Evolutionary conservation across 116 monocot genomes (phyloP), one percentile per base, ranked within the genome.

Genomic region (Dioscorea cayenensis): DNA sequence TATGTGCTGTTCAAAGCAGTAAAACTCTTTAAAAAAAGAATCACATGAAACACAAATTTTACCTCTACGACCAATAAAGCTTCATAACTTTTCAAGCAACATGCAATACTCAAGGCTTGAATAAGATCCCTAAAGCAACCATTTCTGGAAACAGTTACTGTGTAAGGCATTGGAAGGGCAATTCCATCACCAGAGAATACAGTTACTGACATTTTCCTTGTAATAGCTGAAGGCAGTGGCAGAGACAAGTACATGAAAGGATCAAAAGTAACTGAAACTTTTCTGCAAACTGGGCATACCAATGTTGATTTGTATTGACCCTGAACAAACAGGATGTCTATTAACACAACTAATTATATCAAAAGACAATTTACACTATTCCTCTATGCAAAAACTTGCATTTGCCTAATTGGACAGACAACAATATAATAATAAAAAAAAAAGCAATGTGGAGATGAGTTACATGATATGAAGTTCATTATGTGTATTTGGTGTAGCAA

Each of bases 221-320:
- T 86, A 59, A 75, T 37, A 52, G 86, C 82, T 62, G 97, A 90
- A 74, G 97, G 89, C 36, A 97, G 70, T 58, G 97, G 97, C 71
- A 97, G 60, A 49, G 97, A 93, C 74, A 97, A 82, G 83, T 93
- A 93, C 93, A 97, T 93, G 78, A 97, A 97, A 13, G 97, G 97
- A 51, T 97, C 97, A 86, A 97, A 97, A 66, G 90, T 90, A 38
- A 97, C 97, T 38, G 97, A 97, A 64, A 97, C 79, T 86, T 97
- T 97, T 76, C 74, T 86, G 74, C 97, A 97, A 67, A 76, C 74
- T 81, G 97, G 97, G 61, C 97, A 97, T 22, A 97, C 93, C 79
- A 97, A 72, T 7, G 97, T 97, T 75, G 97, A 97, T 74, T 97
- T 97, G 83, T 97, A 97, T 75, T 97, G 97, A 49, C 97, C 97